Conservation (phyloP, 2,329 filamentous ascomycete species). For the Emydomyces testavorans region DNA sequence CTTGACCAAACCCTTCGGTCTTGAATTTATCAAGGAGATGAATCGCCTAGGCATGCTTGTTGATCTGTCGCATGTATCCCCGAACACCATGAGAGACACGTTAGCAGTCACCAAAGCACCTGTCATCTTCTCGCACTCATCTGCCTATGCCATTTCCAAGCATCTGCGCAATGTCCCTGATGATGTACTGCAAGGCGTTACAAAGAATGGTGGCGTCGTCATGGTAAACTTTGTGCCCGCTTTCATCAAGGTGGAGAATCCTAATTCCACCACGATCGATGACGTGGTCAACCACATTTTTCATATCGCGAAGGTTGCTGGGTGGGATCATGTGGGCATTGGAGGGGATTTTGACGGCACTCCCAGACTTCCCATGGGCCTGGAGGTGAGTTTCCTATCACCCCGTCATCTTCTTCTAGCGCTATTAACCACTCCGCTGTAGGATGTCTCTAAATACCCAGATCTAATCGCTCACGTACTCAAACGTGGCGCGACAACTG, state of each 20-base stretch:
- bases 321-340: slow-evolving; percentile 29
- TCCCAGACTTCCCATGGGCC: slow-evolving; percentile 16
- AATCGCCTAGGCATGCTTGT: slow-evolving; percentile 24
- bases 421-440: neutral
- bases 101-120: slow-evolving; percentile 19
- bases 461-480: slow-evolving; percentile 19
- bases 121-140: slow-evolving; percentile 21
- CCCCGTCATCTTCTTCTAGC: too few species aligned
- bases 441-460: slow-evolving; percentile 21
- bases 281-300: slow-evolving; percentile 31
- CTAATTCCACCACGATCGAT: slow-evolving; percentile 25
- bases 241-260: slow-evolving; percentile 23
- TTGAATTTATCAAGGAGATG: slow-evolving; percentile 20
- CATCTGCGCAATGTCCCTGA: slow-evolving; percentile 35
- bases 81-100: slow-evolving; percentile 20
- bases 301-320: slow-evolving; percentile 24
- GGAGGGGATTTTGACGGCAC: slow-evolving; percentile 28
- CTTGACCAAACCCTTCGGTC: slow-evolving; percentile 18
- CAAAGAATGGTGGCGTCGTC: slow-evolving; percentile 31
- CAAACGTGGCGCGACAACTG: slow-evolving; percentile 31
- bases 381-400: slow-evolving; percentile 17
- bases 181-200: slow-evolving; percentile 29
- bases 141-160: slow-evolving; percentile 18
- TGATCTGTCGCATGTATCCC: slow-evolving; percentile 22
- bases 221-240: slow-evolving; percentile 33